Evolutionary conservation across 2,329 filamentous ascomycete genomes (phyloP), one percentile per base, ranked within the genome.

Genomic region (Pyrenophora seminiperda): DNA sequence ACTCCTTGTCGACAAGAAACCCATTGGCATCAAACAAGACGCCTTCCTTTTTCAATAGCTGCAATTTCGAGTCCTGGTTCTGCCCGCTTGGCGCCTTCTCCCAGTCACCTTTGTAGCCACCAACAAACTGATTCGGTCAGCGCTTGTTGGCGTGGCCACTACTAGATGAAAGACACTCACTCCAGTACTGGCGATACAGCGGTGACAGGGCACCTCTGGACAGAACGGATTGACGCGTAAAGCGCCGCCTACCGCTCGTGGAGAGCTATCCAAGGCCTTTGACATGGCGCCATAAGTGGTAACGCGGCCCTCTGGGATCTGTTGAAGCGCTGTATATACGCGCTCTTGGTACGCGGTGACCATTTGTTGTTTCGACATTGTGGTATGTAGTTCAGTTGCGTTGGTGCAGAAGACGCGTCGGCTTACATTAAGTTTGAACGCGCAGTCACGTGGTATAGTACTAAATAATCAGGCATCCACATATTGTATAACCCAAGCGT

Each of bases 201-300:
- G 82, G 72, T 95, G 90, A 61, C 90, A 95, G 1, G 90, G 91
- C 4, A 93, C 87, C 27, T 83, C 81, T 0, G 91, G 90, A 11
- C 91, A 90, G 63, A 93, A 95, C 0, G 90, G 90, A 68, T 96
- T 96, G 29, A 75, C 77, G 14, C 88, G 82, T 66, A 95, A 78
- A 1, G 89, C 89, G 51, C 89, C 90, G 13, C 90, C 90, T 4
- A 94, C 83, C 0, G 90, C 90, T 33, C 90, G 80, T 1, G 90
- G 87, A 3, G 87, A 90, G 17, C 88, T 90, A 9, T 77, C 72
- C 13, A 93, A 79, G 50, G 87, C 81, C 7, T 79, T 79, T 0
- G 91, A 84, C 44, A 96, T 77, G 1, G 87, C 79, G 3, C 83
- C 87, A 74, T 96, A 95, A 0, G 90, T 93, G 0, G 88, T 90